Evolutionary conservation across 169 alveolate genomes (phyloP), one percentile per base, ranked within the genome.

Genomic region (Plasmodium cynomolgi): DNA sequence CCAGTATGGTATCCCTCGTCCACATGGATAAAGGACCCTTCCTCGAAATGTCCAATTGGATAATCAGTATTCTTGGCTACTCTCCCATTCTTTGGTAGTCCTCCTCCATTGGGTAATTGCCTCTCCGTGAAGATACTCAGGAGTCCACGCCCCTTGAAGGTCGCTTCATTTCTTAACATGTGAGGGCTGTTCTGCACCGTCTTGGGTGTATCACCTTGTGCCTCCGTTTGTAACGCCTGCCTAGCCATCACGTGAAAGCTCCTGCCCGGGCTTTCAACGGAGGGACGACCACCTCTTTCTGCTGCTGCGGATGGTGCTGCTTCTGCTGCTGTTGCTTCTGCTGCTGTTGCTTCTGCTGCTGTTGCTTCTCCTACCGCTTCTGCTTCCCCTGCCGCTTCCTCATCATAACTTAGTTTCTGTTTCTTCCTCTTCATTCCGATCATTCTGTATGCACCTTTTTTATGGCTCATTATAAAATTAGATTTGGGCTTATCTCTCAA

Each of bases 341-440:
- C 37, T 6, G 0, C 77, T 20, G 13, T 6, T 29, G 31, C 77
- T 1, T 23, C 72, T 11, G 4, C 72, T 56, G 26, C 72, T 15
- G 17, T 11, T 44, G 11, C 58, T 44, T 44, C 58, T 44, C 11
- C 58, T 44, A 44, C 58, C 11, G 5, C 58, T 44, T 7, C 58
- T 44, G 5, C 58, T 44, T 11, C 58, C 58, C 58, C 58, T 44
- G 5, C 11, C 11, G 2, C 72, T 74, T 17, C 20, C 17, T 17
- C 39, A 37, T 39, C 68, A 5, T 47, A 26, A 56, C 29, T 6
- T 15, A 47, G 23, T 29, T 13, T 86, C 73, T 77, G 37, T 54
- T 41, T 50, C 33, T 34, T 86, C 62, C 68, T 86, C 33, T 50
- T 86, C 72, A 56, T 41, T 20, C 81, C 93, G 41, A 86, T 86